A percentile compares a stretch with the other conserved stretches of the same genome.
phyloP scores from a whole-genome alignment of 2,329 filamentous ascomycete species.

The Domatiomyces globalis region DNA sequence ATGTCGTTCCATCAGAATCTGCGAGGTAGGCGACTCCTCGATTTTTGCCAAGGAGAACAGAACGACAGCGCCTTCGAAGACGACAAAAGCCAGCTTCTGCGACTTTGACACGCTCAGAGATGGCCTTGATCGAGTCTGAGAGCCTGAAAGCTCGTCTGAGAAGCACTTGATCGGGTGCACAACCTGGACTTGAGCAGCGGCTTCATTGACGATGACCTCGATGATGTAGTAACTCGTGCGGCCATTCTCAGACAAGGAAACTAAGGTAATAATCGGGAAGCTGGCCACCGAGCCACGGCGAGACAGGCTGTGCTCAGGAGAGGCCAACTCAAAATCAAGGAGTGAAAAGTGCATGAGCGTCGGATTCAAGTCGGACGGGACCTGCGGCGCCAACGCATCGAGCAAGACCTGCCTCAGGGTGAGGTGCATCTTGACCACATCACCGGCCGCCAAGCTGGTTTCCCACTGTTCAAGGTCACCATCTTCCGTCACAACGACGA shows the following conservation, averaged over 20 bases:
- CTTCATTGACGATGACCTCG: conserved; percentile 50
- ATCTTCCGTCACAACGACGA: conserved; percentile 63
- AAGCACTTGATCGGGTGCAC: conserved; percentile 56
- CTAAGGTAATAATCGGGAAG: conserved; percentile 45
- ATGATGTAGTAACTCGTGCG: conserved; percentile 57
- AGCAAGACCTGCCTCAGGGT: conserved; percentile 55
- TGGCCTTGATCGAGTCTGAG: conserved; percentile 35
- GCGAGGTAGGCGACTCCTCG: conserved; percentile 59
- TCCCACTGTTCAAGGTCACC: conserved; percentile 76
- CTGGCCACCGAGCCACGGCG: conserved; percentile 30
- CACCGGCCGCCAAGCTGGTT: conserved; percentile 73
- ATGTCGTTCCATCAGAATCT: conserved; percentile 55
- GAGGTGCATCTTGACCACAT: conserved; percentile 56
- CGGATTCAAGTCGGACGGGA: conserved; percentile 36
- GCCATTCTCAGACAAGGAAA: conserved; percentile 40
- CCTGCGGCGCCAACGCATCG: conserved; percentile 35
- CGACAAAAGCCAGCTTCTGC: conserved; percentile 63
- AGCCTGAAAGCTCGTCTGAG: conserved; percentile 34
- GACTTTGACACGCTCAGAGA: conserved; percentile 65
- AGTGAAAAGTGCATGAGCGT: conserved; percentile 44
- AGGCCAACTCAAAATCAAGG: conserved; percentile 49
- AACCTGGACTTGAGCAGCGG: conserved; percentile 44
- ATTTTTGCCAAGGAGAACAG: conserved; percentile 57
- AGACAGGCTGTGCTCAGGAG: conserved; percentile 11
- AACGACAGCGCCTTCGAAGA: conserved; percentile 65